Evolutionary conservation across 2,329 filamentous ascomycete species (phyloP).

Genomic region (Aspergillus quadrilineatus): DNA sequence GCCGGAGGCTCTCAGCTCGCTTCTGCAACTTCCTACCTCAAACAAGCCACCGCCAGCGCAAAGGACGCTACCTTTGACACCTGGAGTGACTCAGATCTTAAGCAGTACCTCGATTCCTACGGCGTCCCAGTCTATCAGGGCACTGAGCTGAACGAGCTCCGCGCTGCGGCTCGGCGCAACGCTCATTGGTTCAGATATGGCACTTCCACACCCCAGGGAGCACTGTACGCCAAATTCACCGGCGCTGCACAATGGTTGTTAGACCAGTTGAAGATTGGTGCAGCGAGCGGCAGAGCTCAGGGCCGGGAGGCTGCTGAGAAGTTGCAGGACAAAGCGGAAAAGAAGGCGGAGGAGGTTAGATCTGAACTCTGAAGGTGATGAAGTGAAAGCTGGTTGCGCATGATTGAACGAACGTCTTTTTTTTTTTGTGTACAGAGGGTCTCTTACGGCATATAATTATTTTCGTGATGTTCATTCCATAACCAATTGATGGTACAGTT

Average conservation of each 20-base stretch:
- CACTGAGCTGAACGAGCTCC: constrained; percentile 66
- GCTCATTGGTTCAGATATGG: constrained; percentile 76
- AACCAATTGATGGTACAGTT: not conserved
- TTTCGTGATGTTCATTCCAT: not conserved
- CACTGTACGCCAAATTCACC: constrained; percentile 64
- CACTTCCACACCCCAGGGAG: constrained; percentile 64
- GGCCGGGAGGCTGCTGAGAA: constrained; percentile 50
- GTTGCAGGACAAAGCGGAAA: constrained; percentile 46
- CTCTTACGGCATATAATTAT: constrained; percentile 3
- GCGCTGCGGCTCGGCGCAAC: constrained; percentile 69
- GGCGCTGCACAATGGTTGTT: constrained; percentile 48
- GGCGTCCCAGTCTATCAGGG: constrained; percentile 69
- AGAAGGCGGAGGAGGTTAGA: constrained; percentile 48
- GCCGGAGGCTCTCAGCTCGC: constrained; percentile 51
- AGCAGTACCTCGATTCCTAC: constrained; percentile 76
- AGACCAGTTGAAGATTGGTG: constrained; percentile 50
- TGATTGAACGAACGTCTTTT: constrained; percentile 3
- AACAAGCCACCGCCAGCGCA: constrained; percentile 62
- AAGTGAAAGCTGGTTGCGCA: not conserved
- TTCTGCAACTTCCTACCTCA: constrained; percentile 69
- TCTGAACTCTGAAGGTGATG: constrained; percentile 30
- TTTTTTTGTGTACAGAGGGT: constrained; percentile 3
- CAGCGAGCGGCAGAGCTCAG: constrained; percentile 48
- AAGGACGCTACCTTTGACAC: constrained; percentile 69
- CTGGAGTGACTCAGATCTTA: constrained; percentile 71